Conservation (phyloP, 2,329 filamentous ascomycete species). For the Canariomyces notabilis region DNA sequence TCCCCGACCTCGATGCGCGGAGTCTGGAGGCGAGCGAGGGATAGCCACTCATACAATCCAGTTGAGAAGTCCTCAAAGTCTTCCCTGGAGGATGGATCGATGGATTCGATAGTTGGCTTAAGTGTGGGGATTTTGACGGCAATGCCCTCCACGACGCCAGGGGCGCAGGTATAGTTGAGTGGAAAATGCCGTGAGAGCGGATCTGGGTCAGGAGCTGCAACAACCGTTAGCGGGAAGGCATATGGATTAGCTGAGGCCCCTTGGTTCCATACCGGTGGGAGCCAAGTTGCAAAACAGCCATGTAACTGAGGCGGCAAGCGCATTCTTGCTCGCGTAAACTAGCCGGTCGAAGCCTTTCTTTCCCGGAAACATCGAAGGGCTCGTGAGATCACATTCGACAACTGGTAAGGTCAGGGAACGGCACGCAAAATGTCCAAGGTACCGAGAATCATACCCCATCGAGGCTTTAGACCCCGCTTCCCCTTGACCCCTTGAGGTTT, state of each 20-base stretch:
- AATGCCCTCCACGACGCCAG: background rate
- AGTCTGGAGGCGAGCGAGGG: constrained; percentile 60
- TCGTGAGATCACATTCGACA: constrained; percentile 70
- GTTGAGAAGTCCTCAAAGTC: constrained; percentile 59
- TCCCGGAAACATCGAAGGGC: constrained; percentile 71
- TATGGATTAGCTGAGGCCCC: background rate
- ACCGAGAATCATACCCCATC: constrained; percentile 58
- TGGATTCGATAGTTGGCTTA: constrained; percentile 24
- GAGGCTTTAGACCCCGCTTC: constrained; percentile 55
- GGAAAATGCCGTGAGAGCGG: constrained; percentile 45
- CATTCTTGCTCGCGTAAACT: constrained; percentile 72
- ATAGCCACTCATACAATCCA: constrained; percentile 70
- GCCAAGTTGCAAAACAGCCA: constrained; percentile 74
- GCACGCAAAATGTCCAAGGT: background rate
- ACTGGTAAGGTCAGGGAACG: constrained; percentile 44
- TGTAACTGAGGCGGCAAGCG: constrained; percentile 59
- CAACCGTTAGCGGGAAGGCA: constrained; percentile 24
- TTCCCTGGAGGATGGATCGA: constrained; percentile 37
- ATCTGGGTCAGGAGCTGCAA: constrained; percentile 43
- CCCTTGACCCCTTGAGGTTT: constrained; percentile 58
- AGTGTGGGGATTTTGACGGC: constrained; percentile 24
- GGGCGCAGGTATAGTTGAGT: constrained; percentile 36
- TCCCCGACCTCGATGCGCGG: constrained; percentile 56
- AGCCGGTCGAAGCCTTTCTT: constrained; percentile 79
- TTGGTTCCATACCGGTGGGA: constrained; percentile 40